Evolutionary conservation across 768 basidiomycete genomes (phyloP), one percentile per base, ranked within the genome.

Genomic region (Calocera cornea): DNA sequence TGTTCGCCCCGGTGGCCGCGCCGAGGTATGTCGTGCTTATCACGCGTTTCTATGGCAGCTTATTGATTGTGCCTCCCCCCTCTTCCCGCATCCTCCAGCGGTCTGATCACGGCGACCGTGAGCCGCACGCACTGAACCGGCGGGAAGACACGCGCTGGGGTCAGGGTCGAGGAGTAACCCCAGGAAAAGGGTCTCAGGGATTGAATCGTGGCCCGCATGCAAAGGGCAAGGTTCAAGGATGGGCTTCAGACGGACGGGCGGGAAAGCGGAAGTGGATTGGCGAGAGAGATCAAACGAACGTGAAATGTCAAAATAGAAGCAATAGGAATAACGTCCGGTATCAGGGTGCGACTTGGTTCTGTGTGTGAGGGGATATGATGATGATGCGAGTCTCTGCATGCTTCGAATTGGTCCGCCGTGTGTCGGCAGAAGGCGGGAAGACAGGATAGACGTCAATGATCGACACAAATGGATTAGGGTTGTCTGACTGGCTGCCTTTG

Each of bases 1-100:
- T 97, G 29, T 95, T 95, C 77, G 80, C 85, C 69, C 92, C 94
- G 64, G 79, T 92, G 68, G 82, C 87, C 38, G 89, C 90, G n/a
- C 92, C 93, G 24, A 91, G 89, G 90, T 89, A 71, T 72, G 84
- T 74, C 65, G 12, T 47, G 67, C 73, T 65, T 67, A 31, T n/a
- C 34, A 27, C 36, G 10, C 16, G 38, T 22, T 22, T 47, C 34
- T 27, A 67, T 8, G 27, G 16, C 29, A 27, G 47, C 8, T 16
- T 36, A 34, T 64, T 67, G 33, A 41, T 50, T 10, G n/a, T 19
- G 24, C 29, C 17, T 12, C 22, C 54, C 54, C 17, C 50, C 34
- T 41, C 19, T 64, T n/a, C 66, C 66, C n/a, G 27, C 65, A 44
- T 33, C 64, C 24, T 49, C 40, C 41, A 73, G 72, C 67, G 78